These are phyloP conservation scores for Claviceps spartinae DNA, from an alignment of 2,329 filamentous ascomycete genomes.

Conservation along the genomic window DNA sequence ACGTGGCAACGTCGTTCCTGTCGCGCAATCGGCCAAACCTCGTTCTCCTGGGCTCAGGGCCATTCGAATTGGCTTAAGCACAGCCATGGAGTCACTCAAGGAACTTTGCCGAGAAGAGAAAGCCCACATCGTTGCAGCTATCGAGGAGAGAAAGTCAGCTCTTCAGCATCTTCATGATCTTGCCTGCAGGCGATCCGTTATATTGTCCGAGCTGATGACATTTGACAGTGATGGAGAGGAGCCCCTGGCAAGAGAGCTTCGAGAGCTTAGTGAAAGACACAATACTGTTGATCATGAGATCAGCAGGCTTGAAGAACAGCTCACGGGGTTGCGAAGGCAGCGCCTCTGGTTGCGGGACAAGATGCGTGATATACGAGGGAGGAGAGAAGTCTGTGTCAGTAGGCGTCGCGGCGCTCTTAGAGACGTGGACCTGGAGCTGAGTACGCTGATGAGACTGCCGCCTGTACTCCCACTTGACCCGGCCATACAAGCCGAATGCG, in stretches of 20 bases:
- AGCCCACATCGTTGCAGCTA: slow-evolving; percentile 41
- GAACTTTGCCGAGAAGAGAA: slow-evolving; percentile 56
- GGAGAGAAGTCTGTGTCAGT: slow-evolving; percentile 56
- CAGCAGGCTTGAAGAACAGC: slow-evolving; percentile 46
- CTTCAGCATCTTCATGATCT: slow-evolving; percentile 44
- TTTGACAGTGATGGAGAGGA: slow-evolving; percentile 43
- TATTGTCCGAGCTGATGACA: slow-evolving; percentile 36
- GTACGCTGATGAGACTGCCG: slow-evolving; percentile 43
- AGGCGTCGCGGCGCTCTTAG: slow-evolving; percentile 55
- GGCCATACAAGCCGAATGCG: slow-evolving; percentile 22
- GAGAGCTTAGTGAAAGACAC: slow-evolving; percentile 42
- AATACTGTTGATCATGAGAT: slow-evolving; percentile 48
- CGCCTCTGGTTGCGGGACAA: slow-evolving; percentile 45
- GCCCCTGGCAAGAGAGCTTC: slow-evolving; percentile 47
- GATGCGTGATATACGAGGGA: slow-evolving; percentile 50
- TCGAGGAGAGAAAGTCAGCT: slow-evolving; percentile 42
- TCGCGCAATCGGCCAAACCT: slow-evolving; percentile 38
- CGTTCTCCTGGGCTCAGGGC: slow-evolving; percentile 43
- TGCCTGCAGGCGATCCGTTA: slow-evolving; percentile 33
- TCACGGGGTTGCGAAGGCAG: slow-evolving; percentile 45
- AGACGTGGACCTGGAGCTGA: slow-evolving; percentile 51
- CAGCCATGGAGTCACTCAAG: slow-evolving; percentile 49
- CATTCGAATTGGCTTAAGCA: slow-evolving; percentile 51
- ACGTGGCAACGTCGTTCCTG: slow-evolving; percentile 42
- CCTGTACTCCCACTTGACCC: slow-evolving; percentile 39